Evolutionary conservation across 164 flowering plant genomes (phyloP).

Genomic region (Cinnamomum micranthum): DNA sequence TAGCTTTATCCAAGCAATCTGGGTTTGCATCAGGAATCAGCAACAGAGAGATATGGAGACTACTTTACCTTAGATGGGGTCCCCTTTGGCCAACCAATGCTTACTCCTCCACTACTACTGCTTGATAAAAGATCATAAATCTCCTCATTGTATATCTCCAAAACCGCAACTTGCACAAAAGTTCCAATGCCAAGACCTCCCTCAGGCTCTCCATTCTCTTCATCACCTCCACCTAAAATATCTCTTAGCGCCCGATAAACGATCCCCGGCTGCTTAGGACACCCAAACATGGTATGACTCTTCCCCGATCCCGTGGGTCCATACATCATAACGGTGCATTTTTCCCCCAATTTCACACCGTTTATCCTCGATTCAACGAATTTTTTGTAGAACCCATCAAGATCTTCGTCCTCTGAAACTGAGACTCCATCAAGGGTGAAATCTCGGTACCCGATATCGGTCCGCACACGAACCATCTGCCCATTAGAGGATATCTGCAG

Average conservation of each 20-base stretch:
- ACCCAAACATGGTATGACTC: slow-evolving; percentile 98
- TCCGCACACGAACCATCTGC: slow-evolving; percentile 47
- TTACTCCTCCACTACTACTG: slow-evolving; percentile 59
- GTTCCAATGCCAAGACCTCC: slow-evolving; percentile 32
- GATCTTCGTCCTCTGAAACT: slow-evolving; percentile 78
- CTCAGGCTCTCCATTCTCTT: slow-evolving; percentile 23
- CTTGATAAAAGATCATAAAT: slow-evolving; percentile 82
- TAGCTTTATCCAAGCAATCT: too few relatives aligned
- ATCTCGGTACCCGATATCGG: slow-evolving; percentile 87
- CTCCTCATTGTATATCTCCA: slow-evolving; percentile 97
- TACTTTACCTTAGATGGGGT: slow-evolving; percentile 70
- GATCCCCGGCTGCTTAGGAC: slow-evolving; percentile 80
- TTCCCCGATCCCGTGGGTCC: slow-evolving; percentile 98
- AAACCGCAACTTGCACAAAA: slow-evolving; percentile 86
- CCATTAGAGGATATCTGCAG: slow-evolving; percentile 53
- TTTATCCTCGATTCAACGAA: slow-evolving; percentile 72
- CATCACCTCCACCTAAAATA: slow-evolving; percentile 59
- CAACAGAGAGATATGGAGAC: background rate
- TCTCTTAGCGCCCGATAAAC: slow-evolving; percentile 77
- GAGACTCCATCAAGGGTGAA: slow-evolving; percentile 90
- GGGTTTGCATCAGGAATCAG: background rate
- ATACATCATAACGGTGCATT: slow-evolving; percentile 96
- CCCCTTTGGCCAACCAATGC: slow-evolving; percentile 75
- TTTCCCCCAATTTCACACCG: slow-evolving; percentile 79
- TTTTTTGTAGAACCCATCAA: slow-evolving; percentile 62